phyloP scores from a whole-genome alignment of 1,284 basidiomycete genomes.

The Irpex rosettiformis region DNA sequence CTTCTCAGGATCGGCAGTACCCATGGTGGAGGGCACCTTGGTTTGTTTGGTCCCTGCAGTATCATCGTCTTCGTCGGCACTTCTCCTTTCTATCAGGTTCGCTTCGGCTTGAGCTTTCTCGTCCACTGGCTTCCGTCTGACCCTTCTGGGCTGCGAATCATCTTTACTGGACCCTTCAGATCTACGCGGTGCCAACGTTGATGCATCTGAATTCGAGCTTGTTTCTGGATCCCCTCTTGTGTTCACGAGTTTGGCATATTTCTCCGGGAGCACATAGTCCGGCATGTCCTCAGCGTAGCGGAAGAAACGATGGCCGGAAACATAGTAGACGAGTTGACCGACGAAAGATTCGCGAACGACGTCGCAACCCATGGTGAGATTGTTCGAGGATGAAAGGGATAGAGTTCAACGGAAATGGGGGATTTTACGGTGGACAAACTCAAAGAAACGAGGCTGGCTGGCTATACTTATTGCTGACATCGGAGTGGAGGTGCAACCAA shows the following conservation, averaged over 20 bases:
- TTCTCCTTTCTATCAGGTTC: neutral
- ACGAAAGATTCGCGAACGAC: conserved; percentile 16
- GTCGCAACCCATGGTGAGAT: conserved; percentile 4
- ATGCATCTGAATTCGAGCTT: neutral
- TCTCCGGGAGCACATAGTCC: conserved; percentile 9
- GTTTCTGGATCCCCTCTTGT: neutral
- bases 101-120: neutral
- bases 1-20: neutral
- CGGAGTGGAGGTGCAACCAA: no score
- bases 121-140: neutral
- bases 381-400: neutral
- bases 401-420: neutral
- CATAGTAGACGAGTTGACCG: conserved; percentile 17
- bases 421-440: neutral
- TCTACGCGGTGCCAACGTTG: neutral
- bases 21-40: neutral
- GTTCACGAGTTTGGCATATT: neutral
- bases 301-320: conserved; percentile 13
- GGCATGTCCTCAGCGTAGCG: conserved; percentile 14
- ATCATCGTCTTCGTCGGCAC: neutral
- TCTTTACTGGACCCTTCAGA: neutral
- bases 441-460: no score
- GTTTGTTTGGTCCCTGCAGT: neutral
- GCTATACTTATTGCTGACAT: no score
- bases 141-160: neutral